phyloP scores from a whole-genome alignment of 805 yeast genomes.

The Pichia kluyveri region DNA sequence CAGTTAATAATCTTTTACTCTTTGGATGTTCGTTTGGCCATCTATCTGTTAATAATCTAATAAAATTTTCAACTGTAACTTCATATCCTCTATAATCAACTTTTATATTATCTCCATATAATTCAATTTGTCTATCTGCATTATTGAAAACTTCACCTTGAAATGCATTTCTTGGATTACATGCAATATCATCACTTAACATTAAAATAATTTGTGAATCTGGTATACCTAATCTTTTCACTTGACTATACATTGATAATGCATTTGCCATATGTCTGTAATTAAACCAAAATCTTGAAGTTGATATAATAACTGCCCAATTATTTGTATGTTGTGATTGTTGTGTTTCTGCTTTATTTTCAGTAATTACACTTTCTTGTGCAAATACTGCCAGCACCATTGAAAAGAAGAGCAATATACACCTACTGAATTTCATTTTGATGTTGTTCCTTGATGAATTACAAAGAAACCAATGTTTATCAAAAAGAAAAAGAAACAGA shows the following conservation, averaged over 20 bases:
- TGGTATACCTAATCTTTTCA: slow-evolving; percentile 92
- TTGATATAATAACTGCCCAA: slow-evolving; percentile 88
- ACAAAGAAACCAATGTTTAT: no score
- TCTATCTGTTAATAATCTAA: slow-evolving; percentile 86
- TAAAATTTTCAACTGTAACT: slow-evolving; percentile 93
- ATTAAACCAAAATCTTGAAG: slow-evolving; percentile 97
- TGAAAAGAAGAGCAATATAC: background rate
- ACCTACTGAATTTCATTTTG: no score
- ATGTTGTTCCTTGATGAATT: no score
- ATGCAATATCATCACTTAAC: slow-evolving; percentile 95
- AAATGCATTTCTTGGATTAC: slow-evolving; percentile 91
- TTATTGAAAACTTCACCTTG: slow-evolving; percentile 96
- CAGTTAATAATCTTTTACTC: slow-evolving; percentile 82
- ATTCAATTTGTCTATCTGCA: slow-evolving; percentile 82
- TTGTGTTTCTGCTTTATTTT: background rate
- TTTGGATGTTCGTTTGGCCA: slow-evolving; percentile 95
- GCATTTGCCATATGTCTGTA: slow-evolving; percentile 97
- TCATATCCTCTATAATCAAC: slow-evolving; percentile 97
- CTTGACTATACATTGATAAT: slow-evolving; percentile 88
- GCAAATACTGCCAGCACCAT: background rate
- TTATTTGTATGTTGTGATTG: slow-evolving; percentile 43
- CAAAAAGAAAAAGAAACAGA: no score
- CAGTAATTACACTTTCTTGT: background rate
- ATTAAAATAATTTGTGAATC: slow-evolving; percentile 94
- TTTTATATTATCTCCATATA: slow-evolving; percentile 90